Percentiles rank a stretch among this genome's conserved stretches.
These are phyloP conservation scores for Boletellus deceptivus DNA, from an alignment of 1,284 basidiomycete genomes.

Conservation along the genomic window DNA sequence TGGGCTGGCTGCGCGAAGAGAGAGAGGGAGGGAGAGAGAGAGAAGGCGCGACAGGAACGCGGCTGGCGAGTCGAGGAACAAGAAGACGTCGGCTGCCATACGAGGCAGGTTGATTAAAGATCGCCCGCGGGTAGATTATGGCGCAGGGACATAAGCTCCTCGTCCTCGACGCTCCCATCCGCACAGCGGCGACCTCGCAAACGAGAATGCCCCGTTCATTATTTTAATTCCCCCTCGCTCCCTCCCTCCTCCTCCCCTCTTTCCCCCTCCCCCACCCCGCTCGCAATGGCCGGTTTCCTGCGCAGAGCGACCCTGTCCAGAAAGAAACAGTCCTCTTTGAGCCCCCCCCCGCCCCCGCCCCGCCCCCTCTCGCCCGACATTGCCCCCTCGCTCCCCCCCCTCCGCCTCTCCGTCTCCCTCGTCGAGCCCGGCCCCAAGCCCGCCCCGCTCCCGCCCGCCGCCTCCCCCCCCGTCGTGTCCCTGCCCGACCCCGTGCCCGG, in stretches of 20 bases:
- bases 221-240: slow-evolving; percentile 6
- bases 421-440: slow-evolving; percentile 11
- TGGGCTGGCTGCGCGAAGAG: too few species aligned
- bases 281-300: slow-evolving; percentile 50
- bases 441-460: not conserved
- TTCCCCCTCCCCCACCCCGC: not conserved
- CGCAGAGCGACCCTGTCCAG: slow-evolving; percentile 39
- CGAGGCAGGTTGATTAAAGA: not conserved
- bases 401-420: slow-evolving; percentile 34
- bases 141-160: slow-evolving; percentile 7
- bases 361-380: slow-evolving; percentile 4
- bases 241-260: not conserved
- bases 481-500: slow-evolving; percentile 9
- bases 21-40: too few species aligned
- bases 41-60: too few species aligned
- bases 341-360: not conserved
- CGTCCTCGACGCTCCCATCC: not conserved
- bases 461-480: slow-evolving; percentile 19
- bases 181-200: slow-evolving; percentile 9
- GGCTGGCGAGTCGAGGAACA: too few species aligned
- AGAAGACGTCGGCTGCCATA: not conserved
- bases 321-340: not conserved
- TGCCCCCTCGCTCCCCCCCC: slow-evolving; percentile 35
- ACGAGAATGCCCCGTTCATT: slow-evolving; percentile 2
- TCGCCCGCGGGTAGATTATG: slow-evolving; percentile 6